Evolutionary conservation across 805 yeast genomes (phyloP), one percentile per base, ranked within the genome.

Genomic region (Yarrowia hollandica): DNA sequence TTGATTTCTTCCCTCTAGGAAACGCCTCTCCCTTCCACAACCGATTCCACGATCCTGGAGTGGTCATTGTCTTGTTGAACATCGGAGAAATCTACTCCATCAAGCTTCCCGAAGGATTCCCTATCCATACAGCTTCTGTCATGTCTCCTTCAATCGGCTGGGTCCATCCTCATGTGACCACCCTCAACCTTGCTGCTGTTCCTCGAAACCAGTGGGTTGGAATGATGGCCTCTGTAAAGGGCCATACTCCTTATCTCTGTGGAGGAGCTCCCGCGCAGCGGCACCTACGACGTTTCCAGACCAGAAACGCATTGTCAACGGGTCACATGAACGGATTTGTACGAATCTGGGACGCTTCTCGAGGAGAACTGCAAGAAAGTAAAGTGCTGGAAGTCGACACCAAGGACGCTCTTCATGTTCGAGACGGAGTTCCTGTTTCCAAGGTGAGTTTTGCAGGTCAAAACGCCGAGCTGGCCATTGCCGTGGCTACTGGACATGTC

Each of bases 321-420:
- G 98, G 97, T 0, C 97, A 90, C 69, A 78, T 79, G 16, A 84
- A 86, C 67, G 99, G 98, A 0, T 77, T 81, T 25, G 82, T 94
- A 0, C 79, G 95, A 60, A 70, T 94, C 8, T 84, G 89, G 81
- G 96, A 92, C 71, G 85, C 90, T 0, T 83, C 95, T 0, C 82
- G 84, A 60, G 86, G 87, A 18, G 96, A 88, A 62, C 66, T 84
- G 6, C 83, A 79, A 60, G 84, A 83, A 35, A 73, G 79, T 8
- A 74, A 80, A 6, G 83, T 83, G 3, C 73, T 86, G 63, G 88
- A 84, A 63, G 77, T 85, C 33, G 80, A 82, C 65, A 74, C 85
- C 10, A 72, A 82, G 1, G 73, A 75, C 38, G 76, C 83, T 12
- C 64, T 84, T 34, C 75, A 77, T 61, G 54, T 37, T 8, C 22